Base-by-base conservation (phyloP, 495 filamentous ascomycete genomes). In the Daldinia childiae region DNA sequence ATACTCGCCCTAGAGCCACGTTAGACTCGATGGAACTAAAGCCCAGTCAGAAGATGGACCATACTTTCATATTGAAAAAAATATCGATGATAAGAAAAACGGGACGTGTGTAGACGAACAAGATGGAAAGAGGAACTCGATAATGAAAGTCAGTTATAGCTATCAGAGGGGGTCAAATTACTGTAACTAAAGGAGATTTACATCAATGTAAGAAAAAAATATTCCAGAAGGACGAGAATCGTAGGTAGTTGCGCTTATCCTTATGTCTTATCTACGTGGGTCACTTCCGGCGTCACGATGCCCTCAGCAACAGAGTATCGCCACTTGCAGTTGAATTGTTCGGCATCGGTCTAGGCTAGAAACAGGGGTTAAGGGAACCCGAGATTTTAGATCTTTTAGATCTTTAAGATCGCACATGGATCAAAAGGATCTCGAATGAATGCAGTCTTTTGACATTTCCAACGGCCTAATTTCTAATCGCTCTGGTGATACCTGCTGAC, bases 1-100 rank as follows among this genome's bases (percentile, higher is more conserved):
- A 99, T 79, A 84, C 93, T 19, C 90, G 90, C 64, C 95, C 95
- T 1, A 91, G 89, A 65, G 86, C 98, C 19, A 95, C 90, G 66
- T 88, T 95, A 2, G 92, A 91, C 39, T 84, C 85, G 4, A 80
- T 85, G 52, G 84, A 89, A 68, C 78, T 90, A 54, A 89, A 89
- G 65, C 87, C 88, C 7, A 85, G 79, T n/a, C 84, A 86, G 76
- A 89, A 82, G 78, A 87, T 82, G 83, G 79, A 66, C 7, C 78
- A 75, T 73, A 79, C 71, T 30, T 77, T 78, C 62, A 81, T 76
- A 69, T 82, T 75, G 74, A 83, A 84, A 83, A 84, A 71, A 84
- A 84, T 69, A 75, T 65, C 21, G 80, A 75, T 29, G 82, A 81
- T 58, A 74, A 79, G 71, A 83, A 86, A 68, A 77, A 58, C 32